These are phyloP conservation scores for Macrolepiota albuminosa DNA, from an alignment of 768 basidiomycete species.

Conservation along the genomic window DNA sequence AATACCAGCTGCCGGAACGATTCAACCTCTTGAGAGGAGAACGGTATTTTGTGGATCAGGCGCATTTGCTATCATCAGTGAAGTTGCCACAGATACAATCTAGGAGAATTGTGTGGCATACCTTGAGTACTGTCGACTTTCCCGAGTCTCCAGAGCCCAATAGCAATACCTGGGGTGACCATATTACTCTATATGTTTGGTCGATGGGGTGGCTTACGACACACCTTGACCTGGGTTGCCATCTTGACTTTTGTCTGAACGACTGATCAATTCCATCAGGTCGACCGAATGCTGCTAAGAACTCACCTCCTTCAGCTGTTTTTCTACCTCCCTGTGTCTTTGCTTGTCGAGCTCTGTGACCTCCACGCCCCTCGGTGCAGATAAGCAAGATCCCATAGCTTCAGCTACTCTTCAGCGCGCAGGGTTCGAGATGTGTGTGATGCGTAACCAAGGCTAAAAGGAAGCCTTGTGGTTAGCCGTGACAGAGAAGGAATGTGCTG, in stretches of 20 bases:
- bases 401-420: neutral
- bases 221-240: conserved; percentile 72
- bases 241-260: conserved; percentile 68
- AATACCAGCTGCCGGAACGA: conserved; percentile 89
- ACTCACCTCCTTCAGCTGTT: conserved; percentile 70
- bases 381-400: conserved; percentile 77
- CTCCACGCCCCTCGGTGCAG: conserved; percentile 50
- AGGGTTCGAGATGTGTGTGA: neutral
- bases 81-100: neutral
- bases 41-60: conserved; percentile 85
- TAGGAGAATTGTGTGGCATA: conserved; percentile 21
- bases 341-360: conserved; percentile 66
- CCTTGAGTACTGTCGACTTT: conserved; percentile 90
- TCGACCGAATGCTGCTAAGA: neutral
- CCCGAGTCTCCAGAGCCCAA: conserved; percentile 93
- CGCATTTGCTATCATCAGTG: conserved; percentile 81
- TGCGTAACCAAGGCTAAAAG: neutral
- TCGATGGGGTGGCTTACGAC: conserved; percentile 4
- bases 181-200: neutral
- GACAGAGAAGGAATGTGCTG: neutral
- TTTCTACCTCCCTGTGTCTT: conserved; percentile 67
- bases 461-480: conserved; percentile 1
- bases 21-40: conserved; percentile 79
- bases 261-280: conserved; percentile 1
- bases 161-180: conserved; percentile 60